Evolutionary conservation across 176 grass and related monocot species (phyloP).

Genomic region (Lolium perenne): DNA sequence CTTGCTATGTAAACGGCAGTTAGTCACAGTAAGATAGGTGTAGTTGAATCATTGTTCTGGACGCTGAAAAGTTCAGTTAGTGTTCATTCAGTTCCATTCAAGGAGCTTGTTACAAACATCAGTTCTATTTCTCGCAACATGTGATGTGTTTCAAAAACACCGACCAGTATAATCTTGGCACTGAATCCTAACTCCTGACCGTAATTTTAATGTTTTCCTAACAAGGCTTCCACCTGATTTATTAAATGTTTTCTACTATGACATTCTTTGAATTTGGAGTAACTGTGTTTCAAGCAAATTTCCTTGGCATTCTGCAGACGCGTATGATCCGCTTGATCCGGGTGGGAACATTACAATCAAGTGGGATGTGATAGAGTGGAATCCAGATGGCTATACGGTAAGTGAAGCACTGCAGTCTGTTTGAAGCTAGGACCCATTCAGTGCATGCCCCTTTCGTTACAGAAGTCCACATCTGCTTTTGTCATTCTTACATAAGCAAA

Average conservation of each 20-base stretch:
- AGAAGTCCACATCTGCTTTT: constrained; percentile 1
- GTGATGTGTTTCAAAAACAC: not conserved
- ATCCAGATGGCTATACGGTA: constrained; percentile 76
- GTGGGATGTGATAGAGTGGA: constrained; percentile 88
- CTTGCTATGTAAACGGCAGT: not conserved
- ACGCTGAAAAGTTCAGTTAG: not conserved
- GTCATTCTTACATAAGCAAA: not conserved
- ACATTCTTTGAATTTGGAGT: not conserved
- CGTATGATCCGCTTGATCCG: constrained; percentile 84
- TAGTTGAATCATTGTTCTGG: not conserved
- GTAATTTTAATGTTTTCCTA: not conserved
- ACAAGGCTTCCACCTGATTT: not conserved
- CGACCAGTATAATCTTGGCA: too few species aligned
- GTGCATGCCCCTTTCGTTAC: not conserved
- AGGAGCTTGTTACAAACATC: not conserved
- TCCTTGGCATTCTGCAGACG: constrained; percentile 51
- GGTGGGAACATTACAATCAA: constrained; percentile 89
- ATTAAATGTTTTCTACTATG: not conserved
- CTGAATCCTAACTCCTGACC: not conserved
- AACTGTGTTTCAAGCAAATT: constrained; percentile 23
- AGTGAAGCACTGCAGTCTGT: constrained; percentile 33
- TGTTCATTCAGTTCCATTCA: not conserved
- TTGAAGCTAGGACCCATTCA: constrained; percentile 1
- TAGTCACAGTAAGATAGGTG: not conserved
- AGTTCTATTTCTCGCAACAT: not conserved